Base-by-base conservation (phyloP, 2,329 filamentous ascomycete genomes). In the Knufia fluminis region DNA sequence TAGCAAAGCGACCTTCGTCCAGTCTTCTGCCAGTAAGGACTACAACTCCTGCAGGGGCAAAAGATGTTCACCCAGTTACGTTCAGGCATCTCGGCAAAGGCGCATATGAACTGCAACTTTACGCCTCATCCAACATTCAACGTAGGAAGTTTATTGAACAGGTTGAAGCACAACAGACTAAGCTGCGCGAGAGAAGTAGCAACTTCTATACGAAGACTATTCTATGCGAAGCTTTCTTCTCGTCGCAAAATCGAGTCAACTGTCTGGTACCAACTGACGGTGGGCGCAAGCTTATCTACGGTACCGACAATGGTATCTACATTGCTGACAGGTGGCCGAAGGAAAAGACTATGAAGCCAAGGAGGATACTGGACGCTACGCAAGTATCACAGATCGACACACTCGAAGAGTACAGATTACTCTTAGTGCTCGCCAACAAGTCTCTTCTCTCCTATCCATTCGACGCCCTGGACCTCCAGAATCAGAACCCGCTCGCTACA, bases 61-160 rank as follows among this genome's bases (percentile, higher is more conserved):
- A 83, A 57, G 87, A 94, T 59, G 88, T 86, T 41, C 94, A 87
- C 70, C 92, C 92, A 0, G 94, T 98, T 53, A 97, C 91, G 1
- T 98, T 98, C 75, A 83, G 86, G 59, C 89, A 96, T 73, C 77
- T 98, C 52, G 92, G 92, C 43, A 96, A 94, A 68, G 90, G 89
- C 48, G 92, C 91, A 26, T 98, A 96, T 63, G 91, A 96, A 64
- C 73, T 89, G 60, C 92, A 90, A 2, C 75, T 98, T 3, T 97
- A 85, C 66, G 91, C 89, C 41, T 82, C 84, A 8, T 94, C 87
- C 52, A 83, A 87, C 59, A 85, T 87, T 7, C 86, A 88, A 22
- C 79, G 92, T 51, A 87, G 91, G 66, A 98, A 97, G 68, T 98
- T 92, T 84, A 88, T 98, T 64, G 90, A 98, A 69, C 83, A 87